Evolutionary conservation across 805 yeast genomes (phyloP).

Genomic region (Metschnikowia lachancei): DNA sequence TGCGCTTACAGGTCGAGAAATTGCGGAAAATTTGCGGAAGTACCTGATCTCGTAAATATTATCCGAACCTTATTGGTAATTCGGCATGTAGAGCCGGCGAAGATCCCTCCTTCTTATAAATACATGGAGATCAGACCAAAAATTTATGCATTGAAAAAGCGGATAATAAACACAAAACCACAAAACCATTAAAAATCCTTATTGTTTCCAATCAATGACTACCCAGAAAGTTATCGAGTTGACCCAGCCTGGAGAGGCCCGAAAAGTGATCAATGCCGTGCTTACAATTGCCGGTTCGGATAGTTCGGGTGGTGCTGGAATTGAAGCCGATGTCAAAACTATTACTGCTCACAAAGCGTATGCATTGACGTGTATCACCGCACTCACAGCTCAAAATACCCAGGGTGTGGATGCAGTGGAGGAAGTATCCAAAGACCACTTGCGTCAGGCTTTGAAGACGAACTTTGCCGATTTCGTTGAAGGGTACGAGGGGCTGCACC

Average conservation of each 20-base stretch:
- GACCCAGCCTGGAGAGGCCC: slow-evolving; percentile 1
- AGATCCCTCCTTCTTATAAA: too few species aligned
- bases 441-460: slow-evolving; percentile 50
- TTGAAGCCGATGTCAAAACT: slow-evolving; percentile 85
- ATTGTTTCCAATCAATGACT: not conserved
- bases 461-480: slow-evolving; percentile 56
- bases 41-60: too few species aligned
- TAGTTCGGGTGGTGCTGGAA: slow-evolving; percentile 88
- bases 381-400: slow-evolving; percentile 79
- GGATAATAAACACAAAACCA: not conserved
- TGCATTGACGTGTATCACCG: slow-evolving; percentile 74
- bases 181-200: not conserved
- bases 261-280: slow-evolving; percentile 15
- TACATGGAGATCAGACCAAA: too few species aligned
- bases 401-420: slow-evolving; percentile 42
- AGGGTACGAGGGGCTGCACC: slow-evolving; percentile 23
- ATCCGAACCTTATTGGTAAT: too few species aligned
- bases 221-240: slow-evolving; percentile 1
- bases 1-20: slow-evolving; percentile 11
- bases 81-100: too few species aligned
- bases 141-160: too few species aligned
- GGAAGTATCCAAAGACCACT: slow-evolving; percentile 42
- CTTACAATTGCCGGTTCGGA: slow-evolving; percentile 69
- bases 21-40: slow-evolving; percentile 1
- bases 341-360: slow-evolving; percentile 71